phyloP scores from a whole-genome alignment of 139 green algal genomes.

The Tetradesmus obliquus region DNA sequence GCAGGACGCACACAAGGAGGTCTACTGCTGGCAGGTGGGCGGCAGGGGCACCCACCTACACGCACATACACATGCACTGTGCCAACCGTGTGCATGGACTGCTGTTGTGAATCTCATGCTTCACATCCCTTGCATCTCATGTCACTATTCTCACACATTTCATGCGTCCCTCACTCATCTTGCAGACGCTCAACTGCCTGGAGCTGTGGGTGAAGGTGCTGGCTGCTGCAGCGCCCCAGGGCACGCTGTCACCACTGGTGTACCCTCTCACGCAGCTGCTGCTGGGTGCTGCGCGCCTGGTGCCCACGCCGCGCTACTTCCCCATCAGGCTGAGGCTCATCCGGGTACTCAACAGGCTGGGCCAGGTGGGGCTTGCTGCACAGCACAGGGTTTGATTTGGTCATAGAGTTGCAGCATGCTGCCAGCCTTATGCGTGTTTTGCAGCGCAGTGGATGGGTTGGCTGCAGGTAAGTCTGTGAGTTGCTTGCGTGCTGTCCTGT shows the following conservation, averaged over 20 bases:
- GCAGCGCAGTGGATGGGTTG: not conserved
- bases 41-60: not conserved
- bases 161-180: conserved; percentile 61
- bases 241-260: conserved; percentile 82
- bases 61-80: not conserved
- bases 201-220: conserved; percentile 89
- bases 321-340: conserved; percentile 87
- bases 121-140: too few relatives aligned
- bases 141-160: too few relatives aligned
- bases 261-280: conserved; percentile 90
- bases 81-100: not conserved
- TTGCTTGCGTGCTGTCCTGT: too few relatives aligned
- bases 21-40: conserved; percentile 90
- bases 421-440: not conserved
- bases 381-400: not conserved
- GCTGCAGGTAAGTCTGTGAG: too few relatives aligned
- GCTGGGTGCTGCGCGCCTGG: conserved; percentile 80
- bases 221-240: not conserved
- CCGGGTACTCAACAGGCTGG: conserved; percentile 61
- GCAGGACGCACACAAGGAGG: conserved; percentile 86
- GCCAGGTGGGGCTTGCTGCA: conserved; percentile 4
- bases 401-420: not conserved
- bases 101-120: too few relatives aligned
- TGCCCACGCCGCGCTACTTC: conserved; percentile 93
- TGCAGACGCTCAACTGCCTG: conserved; percentile 91